Evolutionary conservation across 2,329 filamentous ascomycete genomes (phyloP).

Genomic region (Monascus ruber): DNA sequence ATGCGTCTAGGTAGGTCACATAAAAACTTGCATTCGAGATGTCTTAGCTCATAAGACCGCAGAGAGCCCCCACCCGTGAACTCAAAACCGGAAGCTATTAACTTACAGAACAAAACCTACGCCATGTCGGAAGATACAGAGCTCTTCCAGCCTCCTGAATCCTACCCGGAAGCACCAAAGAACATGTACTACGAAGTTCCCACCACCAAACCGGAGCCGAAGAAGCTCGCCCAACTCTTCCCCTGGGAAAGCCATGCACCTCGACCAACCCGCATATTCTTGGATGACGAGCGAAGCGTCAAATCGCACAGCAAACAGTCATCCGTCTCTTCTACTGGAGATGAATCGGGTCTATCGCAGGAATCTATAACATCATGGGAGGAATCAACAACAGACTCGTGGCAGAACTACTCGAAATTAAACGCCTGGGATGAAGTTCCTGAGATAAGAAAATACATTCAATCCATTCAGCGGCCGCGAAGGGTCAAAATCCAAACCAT

Average conservation of each 20-base stretch:
- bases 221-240: conserved; percentile 61
- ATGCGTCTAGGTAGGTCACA: conserved; percentile 45
- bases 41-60: conserved; percentile 11
- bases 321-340: conserved; percentile 2
- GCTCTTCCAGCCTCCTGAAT: conserved; percentile 64
- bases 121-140: conserved; percentile 66
- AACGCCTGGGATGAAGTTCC: conserved; percentile 94
- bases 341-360: conserved; percentile 7
- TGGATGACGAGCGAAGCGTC: conserved; percentile 18
- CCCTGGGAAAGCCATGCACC: conserved; percentile 73
- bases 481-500: conserved; percentile 38
- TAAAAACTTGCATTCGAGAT: conserved; percentile 2
- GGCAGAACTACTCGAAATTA: conserved; percentile 59
- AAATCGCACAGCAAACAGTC: conserved; percentile 2
- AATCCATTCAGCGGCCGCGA: conserved; percentile 56
- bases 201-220: conserved; percentile 41
- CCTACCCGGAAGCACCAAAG: conserved; percentile 72
- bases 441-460: conserved; percentile 79
- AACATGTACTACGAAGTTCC: conserved; percentile 86
- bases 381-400: conserved; percentile 44
- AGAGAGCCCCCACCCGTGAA: conserved; percentile 52
- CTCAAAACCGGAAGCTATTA: conserved; percentile 72
- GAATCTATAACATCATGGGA: conserved; percentile 5
- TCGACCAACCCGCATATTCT: conserved; percentile 42
- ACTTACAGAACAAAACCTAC: conserved; percentile 70